Base-by-base conservation (phyloP, 1,284 basidiomycete genomes). In the Ganoderma boninense region DNA sequence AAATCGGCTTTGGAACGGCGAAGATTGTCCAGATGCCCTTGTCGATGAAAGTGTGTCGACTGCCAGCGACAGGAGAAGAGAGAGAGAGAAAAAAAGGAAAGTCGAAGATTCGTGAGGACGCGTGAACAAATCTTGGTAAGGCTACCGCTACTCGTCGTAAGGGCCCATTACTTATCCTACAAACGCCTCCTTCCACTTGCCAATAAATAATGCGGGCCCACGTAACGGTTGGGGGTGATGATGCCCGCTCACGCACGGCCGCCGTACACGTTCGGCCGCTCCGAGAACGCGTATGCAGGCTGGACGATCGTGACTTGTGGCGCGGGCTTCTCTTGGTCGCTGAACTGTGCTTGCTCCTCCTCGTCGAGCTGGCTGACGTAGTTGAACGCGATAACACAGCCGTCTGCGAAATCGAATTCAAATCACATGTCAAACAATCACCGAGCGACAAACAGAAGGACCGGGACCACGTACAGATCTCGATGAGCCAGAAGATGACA, bases 401-500 rank as follows among this genome's bases (percentile, higher is more conserved):
- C 79, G 44, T 76, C 79, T 80, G 35, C 13, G 67, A 38, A 26
- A 26, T 8, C 46, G 20, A n/a, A 49, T 16, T 13, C 40, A 23
- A 49, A n/a, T 8, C 40, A 29, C 23, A 13, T 4, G 44, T 67
- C 56, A 62, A 46, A 10, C 49, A 5, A 11, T 16, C 54, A 32
- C 18, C 18, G 5, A 0, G 29, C 10, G 18, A 57, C 16, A 32
- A 7, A n/a, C 18, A 49, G 23, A 38, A 52, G 64, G 57, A n/a
- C 26, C 10, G 57, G 13, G 42, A 26, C 49, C 38, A 84, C 85
- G 67, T 71, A 88, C 87, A 88, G 54, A 87, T 81, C 76, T 87
- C 80, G 68, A 89, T 74, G 66, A 88, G 75, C 86, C 88, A 88
- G 70, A 82, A 74, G 59, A 81, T 49, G 59, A 80, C 75, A 71